Evolutionary conservation across 345 rosid species (phyloP).

Genomic region (Rhizophora mangle): DNA sequence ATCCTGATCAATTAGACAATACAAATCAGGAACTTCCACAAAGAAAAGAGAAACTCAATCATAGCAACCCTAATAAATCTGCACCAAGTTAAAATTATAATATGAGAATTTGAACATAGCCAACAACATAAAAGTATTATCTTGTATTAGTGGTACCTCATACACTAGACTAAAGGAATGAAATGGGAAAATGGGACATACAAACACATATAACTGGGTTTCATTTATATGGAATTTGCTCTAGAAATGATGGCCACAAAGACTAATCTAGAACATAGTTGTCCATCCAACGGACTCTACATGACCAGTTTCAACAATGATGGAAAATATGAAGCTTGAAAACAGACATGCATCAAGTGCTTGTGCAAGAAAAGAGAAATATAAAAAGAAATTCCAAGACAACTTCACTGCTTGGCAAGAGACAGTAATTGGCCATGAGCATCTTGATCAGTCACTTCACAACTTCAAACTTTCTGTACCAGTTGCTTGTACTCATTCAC

Average conservation of each 20-base stretch:
- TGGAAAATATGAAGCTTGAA: no score
- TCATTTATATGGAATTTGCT: not conserved
- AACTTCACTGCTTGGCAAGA: constrained; percentile 64
- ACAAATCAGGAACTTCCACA: constrained; percentile 14
- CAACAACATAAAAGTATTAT: no score
- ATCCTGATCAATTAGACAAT: constrained; percentile 42
- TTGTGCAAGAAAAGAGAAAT: not conserved
- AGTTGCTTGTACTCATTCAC: constrained; percentile 90
- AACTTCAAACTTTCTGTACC: constrained; percentile 63
- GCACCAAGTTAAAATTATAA: not conserved
- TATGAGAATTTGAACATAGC: no score
- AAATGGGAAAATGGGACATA: not conserved
- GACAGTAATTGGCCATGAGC: constrained; percentile 54
- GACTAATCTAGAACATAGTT: no score
- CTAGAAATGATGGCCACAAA: no score
- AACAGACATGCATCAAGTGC: not conserved
- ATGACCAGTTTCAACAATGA: not conserved
- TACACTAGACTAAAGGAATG: no score
- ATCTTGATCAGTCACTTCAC: constrained; percentile 61
- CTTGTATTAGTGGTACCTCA: no score
- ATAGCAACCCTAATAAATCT: not conserved
- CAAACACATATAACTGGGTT: not conserved
- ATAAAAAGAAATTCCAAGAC: constrained; percentile 1
- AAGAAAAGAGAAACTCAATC: constrained; percentile 1
- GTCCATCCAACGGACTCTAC: not conserved